Base-by-base conservation (phyloP, 2,329 filamentous ascomycete species). In the Pseudogymnoascus sp. region DNA sequence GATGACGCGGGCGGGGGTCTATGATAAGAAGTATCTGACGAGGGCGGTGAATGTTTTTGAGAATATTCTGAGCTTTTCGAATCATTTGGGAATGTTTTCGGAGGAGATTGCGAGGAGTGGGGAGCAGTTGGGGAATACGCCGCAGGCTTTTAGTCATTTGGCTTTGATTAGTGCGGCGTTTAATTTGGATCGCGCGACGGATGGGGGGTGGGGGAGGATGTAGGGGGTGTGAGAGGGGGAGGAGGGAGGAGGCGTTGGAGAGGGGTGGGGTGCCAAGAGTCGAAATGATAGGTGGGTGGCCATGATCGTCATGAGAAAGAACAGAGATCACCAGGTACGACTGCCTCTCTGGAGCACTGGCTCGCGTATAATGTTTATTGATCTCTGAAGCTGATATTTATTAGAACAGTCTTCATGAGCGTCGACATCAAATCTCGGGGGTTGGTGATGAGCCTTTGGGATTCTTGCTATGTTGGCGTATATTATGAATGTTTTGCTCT, bases 71-170 rank as follows among this genome's bases (percentile, higher is more conserved):
- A 82, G 82, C 67, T 92, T 91, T 76, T 85, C 86, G 1, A 93
- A 92, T 73, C 89, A 92, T 73, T 76, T 92, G 63, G 83, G 82
- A 69, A 92, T 92, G 83, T 92, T 92, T 73, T 90, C 86, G 6
- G 89, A 92, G 73, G 89, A 92, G 77, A 92, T 92, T 70, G 83
- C 88, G 4, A 80, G 87, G 62, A 86, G 83, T 62, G 90, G 90
- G 10, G 89, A 92, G 75, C 89, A 92, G 76, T 79, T 92, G 65
- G 90, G 90, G 1, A 92, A 92, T 71, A 92, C 88, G 14, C 89
- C 90, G 0, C 89, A 92, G 76, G 89, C 90, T 0, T 92, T 92
- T 69, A 90, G 86, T 69, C 89, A 93, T 72, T 75, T 93, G 66
- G 88, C 89, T 1, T 81, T 91, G 71, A 85, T 92, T 70, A 90